Evolutionary conservation across 306 rosid genomes (phyloP), one percentile per base, ranked within the genome.

Genomic region (Medicago ruthenica): DNA sequence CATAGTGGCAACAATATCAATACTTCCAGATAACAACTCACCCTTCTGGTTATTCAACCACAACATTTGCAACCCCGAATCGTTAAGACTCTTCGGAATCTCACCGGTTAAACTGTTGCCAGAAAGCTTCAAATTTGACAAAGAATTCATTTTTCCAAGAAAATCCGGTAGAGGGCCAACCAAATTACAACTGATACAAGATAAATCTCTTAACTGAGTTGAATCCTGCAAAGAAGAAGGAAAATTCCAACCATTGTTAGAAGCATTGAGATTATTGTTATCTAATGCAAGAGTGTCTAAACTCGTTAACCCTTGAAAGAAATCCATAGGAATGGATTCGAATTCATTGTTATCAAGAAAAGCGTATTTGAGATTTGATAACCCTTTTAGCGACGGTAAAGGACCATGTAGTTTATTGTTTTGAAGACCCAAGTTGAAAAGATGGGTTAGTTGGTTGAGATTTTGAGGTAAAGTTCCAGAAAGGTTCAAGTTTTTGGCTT

Each of bases 271-370:
- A 53, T 72, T 53, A 24, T 89, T 87, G 20, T 77, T 21, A 80
- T 96, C 99, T 83, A 96, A 73, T 15, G 98, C 98, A 75, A 96
- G 3, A 34, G 85, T 93, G 17, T 90, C 92, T n/a, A 96, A 55
- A 34, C 85, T 67, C 0, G 55, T 48, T 0, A 96, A 89, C 0
- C 92, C 93, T 11, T 84, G 80, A 59, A 96, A 96, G 87, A 87
- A 90, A 81, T 88, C 96, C 2, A 31, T 74, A 4, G 99, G 98
- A n/a, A 96, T 89, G 1, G 93, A 79, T 50, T 85, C 86, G 77
- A 96, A 96, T 22, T 85, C n/a, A 57, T 96, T 96, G 92, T 51
- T 75, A 70, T 92, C 87, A 18, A 96, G 73, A 22, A 51, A 96
- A 0, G 86, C 88, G 8, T 55, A 87, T 79, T 71, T 36, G 51